Percentiles rank a stretch among this genome's conserved stretches.
Conservation (phyloP, 2,329 filamentous ascomycete species). For the Alternaria gaisen region DNA sequence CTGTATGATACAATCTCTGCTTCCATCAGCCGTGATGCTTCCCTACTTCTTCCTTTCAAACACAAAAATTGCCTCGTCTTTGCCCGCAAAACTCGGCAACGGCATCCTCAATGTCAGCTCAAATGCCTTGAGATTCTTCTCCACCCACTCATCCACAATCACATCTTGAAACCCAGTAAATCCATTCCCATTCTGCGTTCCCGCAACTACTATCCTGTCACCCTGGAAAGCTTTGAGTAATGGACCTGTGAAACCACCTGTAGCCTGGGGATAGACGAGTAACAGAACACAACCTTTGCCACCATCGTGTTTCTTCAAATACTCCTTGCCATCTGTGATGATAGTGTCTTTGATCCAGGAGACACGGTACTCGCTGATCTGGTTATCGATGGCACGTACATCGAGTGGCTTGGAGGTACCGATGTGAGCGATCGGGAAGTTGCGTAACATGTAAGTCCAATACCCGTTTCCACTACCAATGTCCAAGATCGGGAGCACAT, state of each 20-base stretch:
- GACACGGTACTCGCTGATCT: constrained; percentile 72
- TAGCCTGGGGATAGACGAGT: constrained; percentile 77
- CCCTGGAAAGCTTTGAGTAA: constrained; percentile 69
- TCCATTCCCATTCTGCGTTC: constrained; percentile 77
- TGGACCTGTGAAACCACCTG: constrained; percentile 70
- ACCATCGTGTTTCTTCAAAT: constrained; percentile 57
- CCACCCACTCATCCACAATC: constrained; percentile 74
- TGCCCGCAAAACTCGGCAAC: constrained; percentile 77
- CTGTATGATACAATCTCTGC: background rate
- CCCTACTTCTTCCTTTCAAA: constrained; percentile 56
- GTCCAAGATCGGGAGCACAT: constrained; percentile 66
- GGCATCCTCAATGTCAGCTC: constrained; percentile 70
- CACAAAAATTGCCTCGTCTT: constrained; percentile 78
- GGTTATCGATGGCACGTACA: constrained; percentile 71
- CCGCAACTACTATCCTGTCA: constrained; percentile 73
- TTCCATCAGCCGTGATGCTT: background rate
- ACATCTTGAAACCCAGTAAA: constrained; percentile 74
- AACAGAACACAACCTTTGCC: constrained; percentile 68
- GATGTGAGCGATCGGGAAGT: constrained; percentile 69
- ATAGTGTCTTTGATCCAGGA: constrained; percentile 74
- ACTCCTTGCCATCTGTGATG: constrained; percentile 67
- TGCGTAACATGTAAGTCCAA: constrained; percentile 77
- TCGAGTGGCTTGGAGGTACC: constrained; percentile 63
- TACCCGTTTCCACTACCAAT: constrained; percentile 78
- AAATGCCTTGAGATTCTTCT: constrained; percentile 65